Conservation (phyloP, 345 rosid species). For the Arabidopsis suecica region DNA sequence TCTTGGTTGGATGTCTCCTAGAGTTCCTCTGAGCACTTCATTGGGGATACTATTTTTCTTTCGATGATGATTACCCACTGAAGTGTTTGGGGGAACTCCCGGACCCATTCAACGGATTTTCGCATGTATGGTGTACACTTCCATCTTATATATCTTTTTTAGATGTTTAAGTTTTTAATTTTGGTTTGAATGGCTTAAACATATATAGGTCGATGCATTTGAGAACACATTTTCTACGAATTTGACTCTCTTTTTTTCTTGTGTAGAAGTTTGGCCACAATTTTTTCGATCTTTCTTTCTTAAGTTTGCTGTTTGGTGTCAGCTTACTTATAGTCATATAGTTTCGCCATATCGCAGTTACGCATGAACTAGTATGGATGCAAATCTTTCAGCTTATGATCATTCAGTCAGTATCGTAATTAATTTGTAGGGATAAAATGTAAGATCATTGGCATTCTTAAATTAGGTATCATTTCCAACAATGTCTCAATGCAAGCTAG, state of each 20-base stretch:
- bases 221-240: neutral
- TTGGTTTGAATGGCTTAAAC: constrained; percentile 3
- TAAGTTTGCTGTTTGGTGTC: neutral
- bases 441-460: neutral
- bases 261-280: too few species aligned
- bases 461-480: neutral
- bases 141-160: neutral
- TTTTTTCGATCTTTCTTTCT: neutral
- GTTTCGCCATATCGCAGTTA: too few species aligned
- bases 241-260: too few species aligned
- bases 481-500: neutral
- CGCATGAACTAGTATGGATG: too few species aligned
- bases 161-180: neutral
- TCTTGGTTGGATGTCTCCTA: constrained; percentile 39
- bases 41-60: neutral
- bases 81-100: constrained; percentile 49
- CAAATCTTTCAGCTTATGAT: neutral
- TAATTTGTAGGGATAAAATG: too few species aligned
- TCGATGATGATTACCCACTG: constrained; percentile 22
- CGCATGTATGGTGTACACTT: neutral
- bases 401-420: neutral
- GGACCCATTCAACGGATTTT: constrained; percentile 29
- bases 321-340: too few species aligned
- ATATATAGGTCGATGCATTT: neutral
- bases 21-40: constrained; percentile 45